These are phyloP conservation scores for Annona cherimola DNA, from an alignment of 164 flowering plant species.

Conservation along the genomic window DNA sequence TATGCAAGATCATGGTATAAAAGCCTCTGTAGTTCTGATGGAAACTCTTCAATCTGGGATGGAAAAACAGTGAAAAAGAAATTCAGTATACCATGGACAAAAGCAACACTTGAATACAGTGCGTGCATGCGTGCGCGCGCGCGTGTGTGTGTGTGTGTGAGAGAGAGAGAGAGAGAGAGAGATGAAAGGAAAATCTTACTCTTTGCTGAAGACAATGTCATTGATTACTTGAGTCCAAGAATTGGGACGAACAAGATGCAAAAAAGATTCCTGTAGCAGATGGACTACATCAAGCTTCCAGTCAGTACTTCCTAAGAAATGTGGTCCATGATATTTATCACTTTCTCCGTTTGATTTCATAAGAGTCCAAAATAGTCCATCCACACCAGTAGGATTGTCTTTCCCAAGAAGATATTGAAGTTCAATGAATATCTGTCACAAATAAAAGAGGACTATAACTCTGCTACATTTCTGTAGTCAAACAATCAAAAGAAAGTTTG, in stretches of 20 bases:
- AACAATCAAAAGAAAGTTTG: too few relatives aligned
- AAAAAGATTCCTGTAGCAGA: background rate
- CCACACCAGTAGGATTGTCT: too few relatives aligned
- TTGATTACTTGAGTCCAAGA: conserved; percentile 1
- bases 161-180: background rate
- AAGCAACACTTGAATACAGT: background rate
- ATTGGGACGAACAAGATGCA: background rate
- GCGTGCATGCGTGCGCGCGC: background rate
- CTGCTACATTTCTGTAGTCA: too few relatives aligned
- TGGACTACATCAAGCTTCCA: background rate
- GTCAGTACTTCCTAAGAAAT: background rate
- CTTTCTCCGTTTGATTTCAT: too few relatives aligned
- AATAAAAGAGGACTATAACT: background rate
- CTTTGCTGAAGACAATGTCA: conserved; percentile 1
- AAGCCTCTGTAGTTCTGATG: conserved; percentile 77
- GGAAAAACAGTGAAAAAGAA: background rate
- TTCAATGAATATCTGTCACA: too few relatives aligned
- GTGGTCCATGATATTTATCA: too few relatives aligned
- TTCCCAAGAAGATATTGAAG: too few relatives aligned
- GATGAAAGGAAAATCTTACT: background rate
- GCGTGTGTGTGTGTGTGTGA: too few relatives aligned
- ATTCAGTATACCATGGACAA: background rate
- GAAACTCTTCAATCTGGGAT: conserved; percentile 48
- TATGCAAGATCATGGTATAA: conserved; percentile 69
- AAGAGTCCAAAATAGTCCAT: too few relatives aligned